phyloP scores from a whole-genome alignment of 2,329 filamentous ascomycete genomes.

The Cladosporium sp. region DNA sequence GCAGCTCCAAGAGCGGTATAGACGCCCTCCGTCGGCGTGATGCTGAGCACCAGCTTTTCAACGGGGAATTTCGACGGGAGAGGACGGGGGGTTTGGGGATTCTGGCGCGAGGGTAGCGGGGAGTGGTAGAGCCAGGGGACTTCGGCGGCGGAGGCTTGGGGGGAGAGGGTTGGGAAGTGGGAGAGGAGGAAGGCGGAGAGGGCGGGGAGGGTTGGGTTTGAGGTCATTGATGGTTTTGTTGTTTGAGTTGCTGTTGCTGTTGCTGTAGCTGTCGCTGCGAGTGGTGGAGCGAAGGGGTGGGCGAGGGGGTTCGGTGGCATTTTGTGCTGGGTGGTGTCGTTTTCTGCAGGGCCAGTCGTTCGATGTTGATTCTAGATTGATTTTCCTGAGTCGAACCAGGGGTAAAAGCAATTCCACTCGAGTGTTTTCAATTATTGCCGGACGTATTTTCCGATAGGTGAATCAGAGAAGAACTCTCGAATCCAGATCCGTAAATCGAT shows the following conservation, averaged over 20 bases:
- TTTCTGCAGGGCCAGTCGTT: no score
- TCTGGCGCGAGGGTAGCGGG: neutral
- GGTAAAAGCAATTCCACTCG: no score
- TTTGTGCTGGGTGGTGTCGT: neutral
- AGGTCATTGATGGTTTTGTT: neutral
- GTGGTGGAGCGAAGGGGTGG: neutral
- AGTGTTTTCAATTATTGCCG: no score
- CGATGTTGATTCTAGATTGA: no score
- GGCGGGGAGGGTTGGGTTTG: neutral
- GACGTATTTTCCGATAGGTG: no score
- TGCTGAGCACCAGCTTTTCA: conserved; percentile 2
- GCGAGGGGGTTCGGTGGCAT: conserved; percentile 2
- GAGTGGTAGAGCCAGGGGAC: conserved; percentile 11
- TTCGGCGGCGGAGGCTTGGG: neutral
- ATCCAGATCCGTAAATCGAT: no score
- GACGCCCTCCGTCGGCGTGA: conserved; percentile 9
- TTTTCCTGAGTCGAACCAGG: no score
- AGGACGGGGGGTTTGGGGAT: neutral
- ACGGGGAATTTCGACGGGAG: neutral
- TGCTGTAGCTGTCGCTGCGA: neutral
- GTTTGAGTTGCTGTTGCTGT: neutral
- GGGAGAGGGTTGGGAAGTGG: conserved; percentile 1
- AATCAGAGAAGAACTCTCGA: no score
- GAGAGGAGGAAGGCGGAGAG: conserved; percentile 3
- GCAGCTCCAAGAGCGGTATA: neutral